These are phyloP conservation scores for Lolium rigidum DNA, from an alignment of 176 grass and related monocot species.

Conservation along the genomic window DNA sequence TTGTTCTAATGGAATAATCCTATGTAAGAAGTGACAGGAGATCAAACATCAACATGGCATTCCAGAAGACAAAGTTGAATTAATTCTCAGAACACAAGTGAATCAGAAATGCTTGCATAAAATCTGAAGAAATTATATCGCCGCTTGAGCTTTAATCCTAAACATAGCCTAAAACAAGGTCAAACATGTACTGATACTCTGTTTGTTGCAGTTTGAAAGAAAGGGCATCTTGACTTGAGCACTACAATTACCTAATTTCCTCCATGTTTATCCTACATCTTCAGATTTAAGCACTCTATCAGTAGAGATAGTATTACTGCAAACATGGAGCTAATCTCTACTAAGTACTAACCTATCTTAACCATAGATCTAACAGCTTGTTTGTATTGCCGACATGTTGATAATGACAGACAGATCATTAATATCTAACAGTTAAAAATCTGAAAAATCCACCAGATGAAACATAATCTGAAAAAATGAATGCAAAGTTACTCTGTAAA, in stretches of 20 bases:
- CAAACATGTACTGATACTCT: background rate
- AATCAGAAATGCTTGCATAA: background rate
- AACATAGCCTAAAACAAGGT: background rate
- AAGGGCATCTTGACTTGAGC: background rate
- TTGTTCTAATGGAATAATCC: slow-evolving; percentile 36
- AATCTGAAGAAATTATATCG: background rate
- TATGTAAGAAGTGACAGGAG: slow-evolving; percentile 40
- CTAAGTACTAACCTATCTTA: slow-evolving; percentile 1
- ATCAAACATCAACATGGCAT: slow-evolving; percentile 20
- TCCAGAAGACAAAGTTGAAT: background rate
- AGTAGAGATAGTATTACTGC: background rate
- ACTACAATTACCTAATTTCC: background rate
- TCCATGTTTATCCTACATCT: background rate
- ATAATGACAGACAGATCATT: background rate
- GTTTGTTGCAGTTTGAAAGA: background rate
- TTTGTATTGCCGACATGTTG: background rate
- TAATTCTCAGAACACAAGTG: slow-evolving; percentile 5
- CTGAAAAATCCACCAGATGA: background rate
- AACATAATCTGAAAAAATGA: slow-evolving; percentile 12
- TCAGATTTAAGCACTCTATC: background rate
- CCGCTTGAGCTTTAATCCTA: background rate
- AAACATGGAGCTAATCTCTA: slow-evolving; percentile 4
- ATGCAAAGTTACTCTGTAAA: background rate
- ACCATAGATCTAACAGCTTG: slow-evolving; percentile 11
- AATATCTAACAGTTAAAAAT: background rate